Evolutionary conservation across 1,284 basidiomycete species (phyloP), one percentile per base, ranked within the genome.

Genomic region (Ceratobasidium sp.): DNA sequence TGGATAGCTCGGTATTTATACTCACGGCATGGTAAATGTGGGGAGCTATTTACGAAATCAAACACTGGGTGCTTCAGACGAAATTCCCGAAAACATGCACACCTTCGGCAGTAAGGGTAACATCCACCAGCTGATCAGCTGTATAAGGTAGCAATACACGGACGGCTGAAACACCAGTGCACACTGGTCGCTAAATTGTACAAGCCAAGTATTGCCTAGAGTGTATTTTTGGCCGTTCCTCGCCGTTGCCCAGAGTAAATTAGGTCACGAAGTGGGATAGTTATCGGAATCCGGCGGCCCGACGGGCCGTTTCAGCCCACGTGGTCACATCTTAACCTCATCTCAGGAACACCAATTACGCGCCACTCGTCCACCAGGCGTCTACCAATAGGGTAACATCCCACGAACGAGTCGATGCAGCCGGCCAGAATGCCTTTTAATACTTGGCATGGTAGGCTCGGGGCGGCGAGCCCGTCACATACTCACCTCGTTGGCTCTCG

Each of bases 1-100:
- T 41, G 41, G 65, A 57, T 23, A 41, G 43, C 65, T 12, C 41
- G 53, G 39, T 70, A 70, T 53, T 70, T 70, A 70, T 70, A 70
- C 30, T 32, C n/a, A 30, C 46, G 36, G 50, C 48, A 39, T 14
- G 64, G 12, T n/a, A 45, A 32, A 52, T 28, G 39, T n/a, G 52
- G 50, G n/a, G n/a, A 32, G 52, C 28, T 50, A 69, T 52, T 69
- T 69, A 21, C 64, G 50, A 53, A n/a, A 55, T 55, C 52, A 55
- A 55, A 55, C 6, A 52, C 10, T 32, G 18, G 52, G 30, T 16
- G 52, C 52, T 34, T 6, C 52, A 55, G 34, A 46, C 52, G 10
- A 23, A 39, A 32, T 70, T 70, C 65, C 34, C 41, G 48, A 58
- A 53, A 70, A 46, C 65, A 32, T 26, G 28, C 10, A 28, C 64